These are phyloP conservation scores for Debaryomyces udenii DNA, from an alignment of 1,139 yeast species.

Conservation along the genomic window DNA sequence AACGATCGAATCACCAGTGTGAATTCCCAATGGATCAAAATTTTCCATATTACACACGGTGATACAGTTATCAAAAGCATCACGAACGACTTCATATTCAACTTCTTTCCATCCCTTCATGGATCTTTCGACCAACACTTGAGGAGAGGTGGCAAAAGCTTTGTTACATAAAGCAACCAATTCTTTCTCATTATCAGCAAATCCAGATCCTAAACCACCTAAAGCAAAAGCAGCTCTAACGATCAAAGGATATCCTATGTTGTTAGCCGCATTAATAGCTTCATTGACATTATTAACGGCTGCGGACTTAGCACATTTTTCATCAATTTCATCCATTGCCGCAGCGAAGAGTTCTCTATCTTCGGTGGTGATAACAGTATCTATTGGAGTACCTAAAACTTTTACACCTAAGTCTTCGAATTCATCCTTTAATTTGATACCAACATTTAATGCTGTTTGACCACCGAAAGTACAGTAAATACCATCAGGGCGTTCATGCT, in stretches of 20 bases:
- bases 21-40: slow-evolving; percentile 98
- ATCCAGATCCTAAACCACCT: slow-evolving; percentile 98
- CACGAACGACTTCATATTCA: slow-evolving; percentile 98
- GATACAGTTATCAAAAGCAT: slow-evolving; percentile 95
- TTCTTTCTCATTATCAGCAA: slow-evolving; percentile 88
- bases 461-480: slow-evolving; percentile 98
- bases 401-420: slow-evolving; percentile 89
- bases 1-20: slow-evolving; percentile 98
- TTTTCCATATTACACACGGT: slow-evolving; percentile 99
- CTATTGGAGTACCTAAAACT: slow-evolving; percentile 95
- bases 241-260: slow-evolving; percentile 93
- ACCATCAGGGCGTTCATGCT: slow-evolving; percentile 96
- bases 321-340: slow-evolving; percentile 93
- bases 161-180: slow-evolving; percentile 81
- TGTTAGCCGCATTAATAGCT: slow-evolving; percentile 81
- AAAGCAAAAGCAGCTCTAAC: slow-evolving; percentile 97
- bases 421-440: slow-evolving; percentile 94
- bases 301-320: slow-evolving; percentile 91
- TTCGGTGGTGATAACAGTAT: slow-evolving; percentile 94
- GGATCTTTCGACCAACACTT: slow-evolving; percentile 91
- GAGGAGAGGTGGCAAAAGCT: slow-evolving; percentile 96
- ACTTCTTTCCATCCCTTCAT: slow-evolving; percentile 99
- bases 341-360: slow-evolving; percentile 94
- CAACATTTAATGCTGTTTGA: slow-evolving; percentile 95
- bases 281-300: slow-evolving; percentile 81